phyloP scores from a whole-genome alignment of 345 rosid genomes.

The Eucalyptus leucophloia region DNA sequence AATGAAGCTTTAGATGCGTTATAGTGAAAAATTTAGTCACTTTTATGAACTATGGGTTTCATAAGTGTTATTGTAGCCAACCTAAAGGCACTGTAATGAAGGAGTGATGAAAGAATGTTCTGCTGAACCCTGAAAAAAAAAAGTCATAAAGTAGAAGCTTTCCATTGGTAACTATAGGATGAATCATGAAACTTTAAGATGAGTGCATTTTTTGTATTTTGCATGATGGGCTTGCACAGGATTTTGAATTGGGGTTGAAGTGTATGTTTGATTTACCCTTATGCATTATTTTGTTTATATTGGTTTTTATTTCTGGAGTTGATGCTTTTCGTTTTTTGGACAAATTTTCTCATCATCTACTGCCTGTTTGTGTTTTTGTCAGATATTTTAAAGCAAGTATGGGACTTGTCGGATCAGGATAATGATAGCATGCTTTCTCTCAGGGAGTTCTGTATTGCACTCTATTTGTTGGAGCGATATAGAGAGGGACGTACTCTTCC shows the following conservation, averaged over 20 bases:
- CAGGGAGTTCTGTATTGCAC: conserved; percentile 90
- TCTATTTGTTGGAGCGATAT: conserved; percentile 90
- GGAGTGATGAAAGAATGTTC: not conserved
- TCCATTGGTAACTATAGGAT: not conserved
- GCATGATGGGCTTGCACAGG: not conserved
- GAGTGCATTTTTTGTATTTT: not conserved
- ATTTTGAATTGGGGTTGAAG: not conserved
- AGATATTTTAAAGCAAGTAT: conserved; percentile 86
- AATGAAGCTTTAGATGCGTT: not conserved
- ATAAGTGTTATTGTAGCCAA: not conserved
- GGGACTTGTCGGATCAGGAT: conserved; percentile 98
- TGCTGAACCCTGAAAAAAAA: not conserved
- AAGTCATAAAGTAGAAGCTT: not conserved
- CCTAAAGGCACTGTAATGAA: not conserved
- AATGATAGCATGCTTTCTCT: conserved; percentile 96
- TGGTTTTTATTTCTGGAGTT: not conserved
- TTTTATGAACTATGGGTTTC: not conserved
- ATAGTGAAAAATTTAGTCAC: not conserved
- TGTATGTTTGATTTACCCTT: not conserved
- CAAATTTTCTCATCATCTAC: not conserved
- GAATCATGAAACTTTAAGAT: not conserved
- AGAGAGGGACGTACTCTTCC: conserved; percentile 92
- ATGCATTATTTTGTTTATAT: not conserved
- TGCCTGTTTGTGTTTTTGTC: conserved; percentile 31
- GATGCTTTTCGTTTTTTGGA: not conserved